Evolutionary conservation across 768 basidiomycete species (phyloP), one percentile per base, ranked within the genome.

Genomic region (Collybia mongolica): DNA sequence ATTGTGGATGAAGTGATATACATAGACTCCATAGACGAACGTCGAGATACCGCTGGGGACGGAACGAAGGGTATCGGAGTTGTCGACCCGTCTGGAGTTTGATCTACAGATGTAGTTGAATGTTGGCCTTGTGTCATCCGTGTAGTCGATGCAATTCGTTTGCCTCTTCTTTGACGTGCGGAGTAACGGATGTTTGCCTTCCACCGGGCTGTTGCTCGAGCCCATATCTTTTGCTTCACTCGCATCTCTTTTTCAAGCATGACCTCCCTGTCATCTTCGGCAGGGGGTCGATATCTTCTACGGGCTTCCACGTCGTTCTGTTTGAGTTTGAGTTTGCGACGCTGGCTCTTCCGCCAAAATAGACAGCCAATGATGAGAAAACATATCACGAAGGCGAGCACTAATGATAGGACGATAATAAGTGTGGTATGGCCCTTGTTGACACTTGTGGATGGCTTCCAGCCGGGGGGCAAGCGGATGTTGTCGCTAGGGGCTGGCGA

Each of bases 161-260:
- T 74, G 28, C 77, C 74, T 51, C 78, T 68, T 49, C 88, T 74
- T 43, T 82, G 80, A 32, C 86, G 79, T 6, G 81, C 80, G n/a
- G 79, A 69, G 49, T 79, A 73, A 22, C 81, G 80, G 8, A 80
- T 75, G 46, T 83, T 82, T 2, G 78, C 80, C 54, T 74, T 82
- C 88, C 88, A 91, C 39, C 84, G 76, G 6, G 81, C 82, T 1
- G 79, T 82, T 2, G 87, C 86, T 52, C 69, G 75, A 0, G 77
- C 74, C 86, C 86, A 88, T 42, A 83, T 58, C 56, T 79, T 81
- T 62, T 84, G 78, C 53, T 79, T 80, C 4, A 63, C 61, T 46
- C 72, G 78, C 6, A 66, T 63, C 41, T 82, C 79, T 52, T 71
- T 75, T 52, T 81, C 77, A 8, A 64, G 52, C 37, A 66, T 63